A percentile compares a stretch with the other conserved stretches of the same genome.
Evolutionary conservation across 768 basidiomycete species (phyloP).

Genomic region (Naganishia kalamii): DNA sequence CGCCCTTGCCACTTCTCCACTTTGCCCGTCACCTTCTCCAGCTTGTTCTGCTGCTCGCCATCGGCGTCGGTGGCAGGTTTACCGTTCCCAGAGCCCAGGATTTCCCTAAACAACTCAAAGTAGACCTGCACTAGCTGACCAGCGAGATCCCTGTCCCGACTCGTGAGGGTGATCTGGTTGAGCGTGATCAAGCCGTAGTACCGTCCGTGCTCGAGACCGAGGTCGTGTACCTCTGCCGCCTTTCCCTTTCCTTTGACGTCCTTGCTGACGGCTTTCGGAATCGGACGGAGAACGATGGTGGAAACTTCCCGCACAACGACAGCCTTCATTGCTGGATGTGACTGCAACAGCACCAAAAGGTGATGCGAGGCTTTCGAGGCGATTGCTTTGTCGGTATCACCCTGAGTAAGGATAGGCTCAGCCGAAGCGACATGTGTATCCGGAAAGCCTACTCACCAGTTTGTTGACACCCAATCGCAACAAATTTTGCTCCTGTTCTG

Average conservation of each 20-base stretch:
- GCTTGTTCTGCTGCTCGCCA: constrained; percentile 41
- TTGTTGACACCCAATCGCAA: constrained; percentile 89
- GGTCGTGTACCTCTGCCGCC: constrained; percentile 36
- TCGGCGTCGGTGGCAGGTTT: constrained; percentile 24
- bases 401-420: constrained; percentile 51
- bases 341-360: constrained; percentile 78
- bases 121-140: constrained; percentile 76
- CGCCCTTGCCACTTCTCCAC: constrained; percentile 48
- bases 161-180: constrained; percentile 76
- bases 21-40: constrained; percentile 49
- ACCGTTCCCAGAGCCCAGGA: constrained; percentile 54
- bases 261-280: constrained; percentile 35
- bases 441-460: constrained; percentile 54
- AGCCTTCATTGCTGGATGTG: constrained; percentile 85
- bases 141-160: constrained; percentile 65
- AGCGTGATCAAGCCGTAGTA: constrained; percentile 93
- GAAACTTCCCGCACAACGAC: constrained; percentile 82
- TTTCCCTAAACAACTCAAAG: constrained; percentile 86
- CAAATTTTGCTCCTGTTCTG: constrained; percentile 96
- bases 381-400: constrained; percentile 78
- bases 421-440: background rate
- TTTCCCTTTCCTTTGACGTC: constrained; percentile 33
- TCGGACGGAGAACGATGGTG: constrained; percentile 61
- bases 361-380: constrained; percentile 86
- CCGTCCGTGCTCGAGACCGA: constrained; percentile 57